phyloP scores from a whole-genome alignment of 495 filamentous ascomycete species.

The Daldinia bambusicola region DNA sequence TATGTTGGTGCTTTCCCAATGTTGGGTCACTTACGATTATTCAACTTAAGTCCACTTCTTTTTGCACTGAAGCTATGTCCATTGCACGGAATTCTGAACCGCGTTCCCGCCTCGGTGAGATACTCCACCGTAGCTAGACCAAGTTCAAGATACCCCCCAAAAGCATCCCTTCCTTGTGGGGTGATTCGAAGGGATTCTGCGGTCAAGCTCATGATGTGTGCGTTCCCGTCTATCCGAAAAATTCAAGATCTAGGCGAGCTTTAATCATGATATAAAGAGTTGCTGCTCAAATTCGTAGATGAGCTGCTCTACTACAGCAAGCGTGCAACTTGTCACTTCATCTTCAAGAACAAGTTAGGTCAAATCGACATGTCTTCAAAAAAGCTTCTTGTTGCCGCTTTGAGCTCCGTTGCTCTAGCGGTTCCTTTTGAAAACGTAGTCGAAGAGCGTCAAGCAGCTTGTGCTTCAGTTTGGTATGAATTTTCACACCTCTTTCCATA shows the following conservation, averaged over 20 bases:
- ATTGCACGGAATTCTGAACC: not conserved
- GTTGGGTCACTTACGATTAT: conserved; percentile 7
- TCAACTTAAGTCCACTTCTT: not conserved
- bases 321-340: not conserved
- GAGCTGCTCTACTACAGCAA: not conserved
- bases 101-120: not conserved
- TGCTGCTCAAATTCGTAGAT: not conserved
- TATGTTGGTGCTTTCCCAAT: conserved; percentile 12
- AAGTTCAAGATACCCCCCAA: not conserved
- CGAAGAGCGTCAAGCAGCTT: not conserved
- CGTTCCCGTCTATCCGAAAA: conserved; percentile 1
- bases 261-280: not conserved
- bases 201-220: not conserved
- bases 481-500: not conserved
- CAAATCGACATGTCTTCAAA: not conserved
- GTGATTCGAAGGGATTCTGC: not conserved
- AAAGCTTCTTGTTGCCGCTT: not conserved
- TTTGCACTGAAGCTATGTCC: not conserved
- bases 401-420: not conserved
- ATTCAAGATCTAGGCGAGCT: not conserved
- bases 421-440: not conserved
- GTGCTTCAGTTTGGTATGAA: not conserved
- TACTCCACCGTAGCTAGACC: not conserved
- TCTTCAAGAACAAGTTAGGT: not conserved
- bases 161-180: not conserved